Percentiles rank a stretch among this genome's conserved stretches.
These are phyloP conservation scores for Claviceps purpurea DNA, from an alignment of 2,329 filamentous ascomycete species.

Conservation along the genomic window DNA sequence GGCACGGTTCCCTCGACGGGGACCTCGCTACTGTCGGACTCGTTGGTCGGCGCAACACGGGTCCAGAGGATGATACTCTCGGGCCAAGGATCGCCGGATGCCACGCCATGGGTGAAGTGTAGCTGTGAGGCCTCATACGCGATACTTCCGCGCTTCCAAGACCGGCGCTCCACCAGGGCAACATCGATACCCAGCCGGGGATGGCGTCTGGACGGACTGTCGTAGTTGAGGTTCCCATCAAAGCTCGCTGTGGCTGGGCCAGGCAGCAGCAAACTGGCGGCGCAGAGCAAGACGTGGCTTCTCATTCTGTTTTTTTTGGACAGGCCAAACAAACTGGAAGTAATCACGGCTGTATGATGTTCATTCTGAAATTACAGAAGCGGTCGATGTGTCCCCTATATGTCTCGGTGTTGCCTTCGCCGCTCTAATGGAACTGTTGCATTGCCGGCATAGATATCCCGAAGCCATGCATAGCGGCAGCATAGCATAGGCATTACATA, in stretches of 20 bases:
- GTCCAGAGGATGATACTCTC: conserved; percentile 46
- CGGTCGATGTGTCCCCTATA: background rate
- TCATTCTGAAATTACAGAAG: too few relatives aligned
- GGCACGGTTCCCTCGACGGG: conserved; percentile 29
- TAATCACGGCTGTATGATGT: too few relatives aligned
- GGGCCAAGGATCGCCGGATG: conserved; percentile 35
- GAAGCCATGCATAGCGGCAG: background rate
- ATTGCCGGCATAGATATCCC: background rate
- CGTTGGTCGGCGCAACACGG: conserved; percentile 28
- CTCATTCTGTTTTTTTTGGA: conserved; percentile 1
- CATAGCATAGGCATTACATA: too few relatives aligned
- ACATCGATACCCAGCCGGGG: conserved; percentile 51
- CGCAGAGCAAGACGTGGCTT: background rate
- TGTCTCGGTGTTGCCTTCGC: background rate
- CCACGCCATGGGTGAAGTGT: conserved; percentile 51
- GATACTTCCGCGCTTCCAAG: conserved; percentile 27
- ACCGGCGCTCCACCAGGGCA: conserved; percentile 44
- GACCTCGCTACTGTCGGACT: conserved; percentile 32
- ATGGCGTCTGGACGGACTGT: conserved; percentile 52
- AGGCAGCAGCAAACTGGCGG: background rate
- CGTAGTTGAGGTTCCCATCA: conserved; percentile 49
- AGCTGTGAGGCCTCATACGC: conserved; percentile 31
- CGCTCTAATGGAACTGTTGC: background rate
- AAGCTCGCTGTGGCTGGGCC: conserved; percentile 6
- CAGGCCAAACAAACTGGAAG: too few relatives aligned